Evolutionary conservation across 352 stramenopile species (phyloP), one percentile per base, ranked within the genome.

Genomic region (Phytophthora nicotianae): DNA sequence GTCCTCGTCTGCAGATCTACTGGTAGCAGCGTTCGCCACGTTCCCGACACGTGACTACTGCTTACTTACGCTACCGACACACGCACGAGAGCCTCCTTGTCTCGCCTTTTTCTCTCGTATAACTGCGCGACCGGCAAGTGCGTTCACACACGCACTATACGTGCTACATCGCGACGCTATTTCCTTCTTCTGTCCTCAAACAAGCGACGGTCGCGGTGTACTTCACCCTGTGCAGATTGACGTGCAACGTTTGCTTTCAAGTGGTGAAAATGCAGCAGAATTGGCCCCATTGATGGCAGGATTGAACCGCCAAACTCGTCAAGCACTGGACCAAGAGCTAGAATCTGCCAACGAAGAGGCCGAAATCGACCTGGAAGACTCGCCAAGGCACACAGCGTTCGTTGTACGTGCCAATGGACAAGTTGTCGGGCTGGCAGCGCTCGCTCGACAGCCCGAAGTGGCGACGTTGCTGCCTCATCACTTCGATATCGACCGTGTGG

Each of bases 351-450:
- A 47, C 21, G 81, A 88, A 52, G 81, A 90, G 52, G 71, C 68
- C 19, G 84, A 93, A 11, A 65, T 90, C 19, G 68, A 78, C 8
- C 59, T 94, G 9, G 73, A 85, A 32, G 85, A 95, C 54, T 90
- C 88, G 27, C 87, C 87, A 5, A 73, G 72, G 23, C 70, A 82
- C 16, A 70, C 76, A 19, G 72, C 79, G 9, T 94, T 95, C 37
- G 54, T 86, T 2, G 74, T 89, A 8, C 71, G 70, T 33, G 74
- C 83, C 6, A 88, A 86, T 23, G 56, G 52, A 32, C 51, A 79
- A 8, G 38, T 78, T 8, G 69, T 88, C 7, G 78, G 76, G 0
- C 42, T 84, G 13, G 80, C 68, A 37, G 74, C 72, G 27, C 72
- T 90, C 27, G 58, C 68, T 20, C 71, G 72, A 17, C 62, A 89